phyloP scores from a whole-genome alignment of 2,329 filamentous ascomycete species.

The Chrysosporium queenslandicum region DNA sequence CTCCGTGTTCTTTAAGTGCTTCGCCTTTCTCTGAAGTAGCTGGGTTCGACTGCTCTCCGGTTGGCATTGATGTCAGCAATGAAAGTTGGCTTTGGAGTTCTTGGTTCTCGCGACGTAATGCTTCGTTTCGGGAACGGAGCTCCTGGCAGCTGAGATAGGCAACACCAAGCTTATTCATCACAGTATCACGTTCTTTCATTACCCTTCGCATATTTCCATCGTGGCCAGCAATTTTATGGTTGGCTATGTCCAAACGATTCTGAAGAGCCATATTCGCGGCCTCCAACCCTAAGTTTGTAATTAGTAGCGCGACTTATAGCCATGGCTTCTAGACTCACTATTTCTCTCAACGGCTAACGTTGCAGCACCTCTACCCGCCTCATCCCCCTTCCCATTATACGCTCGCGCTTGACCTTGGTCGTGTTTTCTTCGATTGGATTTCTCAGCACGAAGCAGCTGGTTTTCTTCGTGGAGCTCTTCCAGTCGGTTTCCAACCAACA shows the following conservation, averaged over 20 bases:
- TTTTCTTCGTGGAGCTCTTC: slow-evolving; percentile 46
- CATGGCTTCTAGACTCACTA: slow-evolving; percentile 28
- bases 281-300: slow-evolving; percentile 40
- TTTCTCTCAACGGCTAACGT: slow-evolving; percentile 30
- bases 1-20: background rate
- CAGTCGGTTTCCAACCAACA: slow-evolving; percentile 40
- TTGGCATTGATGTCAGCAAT: slow-evolving; percentile 19
- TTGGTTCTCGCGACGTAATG: slow-evolving; percentile 30
- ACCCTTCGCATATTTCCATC: slow-evolving; percentile 47
- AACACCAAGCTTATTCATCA: slow-evolving; percentile 48
- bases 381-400: slow-evolving; percentile 39
- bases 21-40: background rate
- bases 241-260: slow-evolving; percentile 45
- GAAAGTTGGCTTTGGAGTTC: slow-evolving; percentile 31
- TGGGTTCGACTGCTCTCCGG: background rate
- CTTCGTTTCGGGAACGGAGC: slow-evolving; percentile 34
- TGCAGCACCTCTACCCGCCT: slow-evolving; percentile 27
- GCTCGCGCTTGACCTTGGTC: slow-evolving; percentile 26
- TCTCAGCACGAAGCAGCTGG: slow-evolving; percentile 40
- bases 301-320: slow-evolving; percentile 24
- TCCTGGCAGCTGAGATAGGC: slow-evolving; percentile 46
- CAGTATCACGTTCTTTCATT: slow-evolving; percentile 48
- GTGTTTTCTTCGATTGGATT: slow-evolving; percentile 27
- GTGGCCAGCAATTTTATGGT: slow-evolving; percentile 45
- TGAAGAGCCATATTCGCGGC: slow-evolving; percentile 45